These are phyloP conservation scores for Jaltomata sinuosa DNA, from an alignment of 257 asterid genomes.

Conservation along the genomic window DNA sequence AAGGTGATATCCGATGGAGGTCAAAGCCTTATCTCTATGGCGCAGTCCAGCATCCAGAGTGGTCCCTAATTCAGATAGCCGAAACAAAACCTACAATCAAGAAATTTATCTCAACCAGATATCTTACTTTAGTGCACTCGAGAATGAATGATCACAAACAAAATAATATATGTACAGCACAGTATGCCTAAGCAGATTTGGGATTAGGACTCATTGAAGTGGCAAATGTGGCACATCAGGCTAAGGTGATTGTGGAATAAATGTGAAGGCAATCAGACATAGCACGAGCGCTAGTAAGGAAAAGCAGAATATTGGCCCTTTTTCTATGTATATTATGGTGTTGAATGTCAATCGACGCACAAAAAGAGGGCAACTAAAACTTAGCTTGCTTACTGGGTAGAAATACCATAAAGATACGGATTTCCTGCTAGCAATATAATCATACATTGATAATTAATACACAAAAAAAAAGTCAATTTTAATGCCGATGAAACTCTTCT, in stretches of 20 bases:
- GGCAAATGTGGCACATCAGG: neutral
- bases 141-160: neutral
- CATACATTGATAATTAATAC: neutral
- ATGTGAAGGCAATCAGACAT: neutral
- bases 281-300: neutral
- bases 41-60: constrained; percentile 87
- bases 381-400: neutral
- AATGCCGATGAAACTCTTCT: neutral
- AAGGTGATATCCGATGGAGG: constrained; percentile 72
- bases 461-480: neutral
- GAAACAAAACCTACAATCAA: constrained; percentile 66
- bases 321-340: neutral
- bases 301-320: neutral
- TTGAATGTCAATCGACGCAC: neutral
- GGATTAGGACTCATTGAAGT: neutral
- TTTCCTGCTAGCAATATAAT: neutral
- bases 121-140: neutral
- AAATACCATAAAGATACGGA: neutral
- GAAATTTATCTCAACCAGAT: constrained; percentile 3
- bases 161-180: neutral
- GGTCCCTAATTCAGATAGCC: constrained; percentile 76
- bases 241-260: neutral
- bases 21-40: constrained; percentile 72
- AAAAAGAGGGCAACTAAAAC: neutral
- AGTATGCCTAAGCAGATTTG: neutral